Base-by-base conservation (phyloP, 2,329 filamentous ascomycete genomes). In the Ceratocystis diversiconidia region DNA sequence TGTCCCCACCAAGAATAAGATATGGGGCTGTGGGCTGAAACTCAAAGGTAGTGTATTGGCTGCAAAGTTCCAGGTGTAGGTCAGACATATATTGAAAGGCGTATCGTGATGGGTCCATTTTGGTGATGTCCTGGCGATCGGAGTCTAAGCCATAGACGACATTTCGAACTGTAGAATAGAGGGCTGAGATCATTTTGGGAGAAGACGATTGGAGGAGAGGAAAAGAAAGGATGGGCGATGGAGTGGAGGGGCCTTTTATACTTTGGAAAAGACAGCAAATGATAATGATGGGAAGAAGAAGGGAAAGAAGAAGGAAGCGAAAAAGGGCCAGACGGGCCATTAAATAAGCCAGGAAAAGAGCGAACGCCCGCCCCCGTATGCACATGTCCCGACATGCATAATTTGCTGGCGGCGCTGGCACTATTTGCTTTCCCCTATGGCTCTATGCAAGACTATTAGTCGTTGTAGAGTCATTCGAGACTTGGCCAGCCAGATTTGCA, bases 1-100 rank as follows among this genome's bases (percentile, higher is more conserved):
- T 76, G 66, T 82, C 80, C 15, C 81, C 80, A 1, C 74, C 77
- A 0, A 82, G 73, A 44, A 82, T 70, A 15, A 82, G 75, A 66
- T 74, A 74, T 0, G 77, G 76, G 1, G 76, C 76, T 6, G 72
- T 71, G 2, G 70, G 74, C 1, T 75, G 73, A 50, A 81, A 77
- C 5, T 72, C 72, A 67, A 75, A 81, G 5, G 72, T 71, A 5
- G 70, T 67, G 67, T 80, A 80, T 66, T 79, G 75, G 43, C 76
- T 70, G 50, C 74, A 73, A 41, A 78, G 70, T 66, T 82, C 78
- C 3, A 81, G 76, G 70, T 82, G 79, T 2, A 81, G 73, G 68
- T 82, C 79, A 0, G 80, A 82, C 67, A 81, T 66, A 41, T 61
- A 66, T 5, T 66, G 65, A 46, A 66, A 64, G 50, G 65, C 61